Evolutionary conservation across 2,329 filamentous ascomycete genomes (phyloP).

Genomic region (Ophiognomonia clavigignenti-juglandacearum): DNA sequence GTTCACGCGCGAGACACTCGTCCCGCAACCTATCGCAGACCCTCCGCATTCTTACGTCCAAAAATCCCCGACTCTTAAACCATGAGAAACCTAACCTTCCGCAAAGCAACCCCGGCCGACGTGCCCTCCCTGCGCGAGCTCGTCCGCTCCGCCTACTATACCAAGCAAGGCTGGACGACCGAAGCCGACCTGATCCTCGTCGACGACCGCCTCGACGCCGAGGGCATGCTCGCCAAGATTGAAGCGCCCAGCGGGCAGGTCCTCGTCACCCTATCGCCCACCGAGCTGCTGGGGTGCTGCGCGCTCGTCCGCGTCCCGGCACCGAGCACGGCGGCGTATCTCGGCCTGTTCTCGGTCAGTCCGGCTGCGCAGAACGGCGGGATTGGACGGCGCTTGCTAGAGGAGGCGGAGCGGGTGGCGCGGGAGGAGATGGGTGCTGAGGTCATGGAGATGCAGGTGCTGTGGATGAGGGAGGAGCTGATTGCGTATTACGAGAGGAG

Average conservation of each 20-base stretch:
- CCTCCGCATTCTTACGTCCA: no score
- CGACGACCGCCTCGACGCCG: slow-evolving; percentile 37
- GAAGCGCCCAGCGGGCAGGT: slow-evolving; percentile 29
- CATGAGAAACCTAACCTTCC: slow-evolving; percentile 32
- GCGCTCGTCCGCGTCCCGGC: slow-evolving; percentile 30
- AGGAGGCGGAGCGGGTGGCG: slow-evolving; percentile 34
- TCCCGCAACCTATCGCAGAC: no score
- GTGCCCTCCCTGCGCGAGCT: slow-evolving; percentile 30
- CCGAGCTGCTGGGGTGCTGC: slow-evolving; percentile 36
- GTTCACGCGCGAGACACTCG: no score
- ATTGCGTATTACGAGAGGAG: slow-evolving; percentile 40
- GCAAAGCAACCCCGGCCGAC: slow-evolving; percentile 30
- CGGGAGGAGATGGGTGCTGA: slow-evolving; percentile 26
- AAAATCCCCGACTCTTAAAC: not conserved
- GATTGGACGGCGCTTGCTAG: slow-evolving; percentile 36
- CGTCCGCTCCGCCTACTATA: slow-evolving; percentile 39
- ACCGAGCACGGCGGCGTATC: slow-evolving; percentile 30
- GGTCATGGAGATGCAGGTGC: slow-evolving; percentile 39
- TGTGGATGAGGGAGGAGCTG: slow-evolving; percentile 37
- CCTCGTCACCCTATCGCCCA: slow-evolving; percentile 25
- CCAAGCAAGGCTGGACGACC: slow-evolving; percentile 40
- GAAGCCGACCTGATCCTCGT: slow-evolving; percentile 39
- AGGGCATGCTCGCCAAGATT: slow-evolving; percentile 35
- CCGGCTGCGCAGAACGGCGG: slow-evolving; percentile 37
- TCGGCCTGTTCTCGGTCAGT: slow-evolving; percentile 45